phyloP scores from a whole-genome alignment of 345 rosid genomes.

The Camelina laxa region DNA sequence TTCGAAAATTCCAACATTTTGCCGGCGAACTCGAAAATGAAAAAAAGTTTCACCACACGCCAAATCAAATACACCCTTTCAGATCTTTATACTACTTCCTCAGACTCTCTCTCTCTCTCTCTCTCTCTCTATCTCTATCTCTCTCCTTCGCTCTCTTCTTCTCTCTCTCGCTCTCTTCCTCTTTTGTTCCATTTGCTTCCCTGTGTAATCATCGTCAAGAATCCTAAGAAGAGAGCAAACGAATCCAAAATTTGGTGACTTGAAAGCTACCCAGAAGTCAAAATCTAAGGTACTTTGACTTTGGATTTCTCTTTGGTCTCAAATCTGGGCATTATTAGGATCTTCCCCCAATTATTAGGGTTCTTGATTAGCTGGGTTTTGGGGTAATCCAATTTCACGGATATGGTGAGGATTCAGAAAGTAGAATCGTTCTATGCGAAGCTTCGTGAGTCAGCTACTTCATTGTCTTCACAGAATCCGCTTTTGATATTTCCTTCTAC shows the following conservation, averaged over 20 bases:
- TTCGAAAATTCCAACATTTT: too few species aligned
- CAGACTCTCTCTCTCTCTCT: not conserved
- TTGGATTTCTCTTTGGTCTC: too few species aligned
- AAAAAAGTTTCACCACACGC: not conserved
- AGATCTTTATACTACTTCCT: constrained; percentile 27
- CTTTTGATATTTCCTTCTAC: constrained; percentile 91
- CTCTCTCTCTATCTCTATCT: not conserved
- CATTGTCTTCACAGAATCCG: constrained; percentile 60
- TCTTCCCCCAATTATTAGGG: too few species aligned
- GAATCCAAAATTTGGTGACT: not conserved
- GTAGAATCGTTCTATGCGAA: constrained; percentile 70
- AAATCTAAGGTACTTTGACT: constrained; percentile 33
- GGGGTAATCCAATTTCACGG: constrained; percentile 29
- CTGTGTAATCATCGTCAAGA: not conserved
- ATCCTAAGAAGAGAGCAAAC: not conserved
- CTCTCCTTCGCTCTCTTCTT: constrained; percentile 4
- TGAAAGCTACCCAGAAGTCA: not conserved
- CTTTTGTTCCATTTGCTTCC: constrained; percentile 10
- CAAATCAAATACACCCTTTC: constrained; percentile 7
- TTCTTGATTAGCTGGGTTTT: not conserved
- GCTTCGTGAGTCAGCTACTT: constrained; percentile 72
- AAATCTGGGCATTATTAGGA: too few species aligned
- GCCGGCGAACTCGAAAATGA: too few species aligned
- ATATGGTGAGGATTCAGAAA: constrained; percentile 81
- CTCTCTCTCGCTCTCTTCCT: not conserved